Base-by-base conservation (phyloP, 1,284 basidiomycete species). In the Ceratobasidium sp. region DNA sequence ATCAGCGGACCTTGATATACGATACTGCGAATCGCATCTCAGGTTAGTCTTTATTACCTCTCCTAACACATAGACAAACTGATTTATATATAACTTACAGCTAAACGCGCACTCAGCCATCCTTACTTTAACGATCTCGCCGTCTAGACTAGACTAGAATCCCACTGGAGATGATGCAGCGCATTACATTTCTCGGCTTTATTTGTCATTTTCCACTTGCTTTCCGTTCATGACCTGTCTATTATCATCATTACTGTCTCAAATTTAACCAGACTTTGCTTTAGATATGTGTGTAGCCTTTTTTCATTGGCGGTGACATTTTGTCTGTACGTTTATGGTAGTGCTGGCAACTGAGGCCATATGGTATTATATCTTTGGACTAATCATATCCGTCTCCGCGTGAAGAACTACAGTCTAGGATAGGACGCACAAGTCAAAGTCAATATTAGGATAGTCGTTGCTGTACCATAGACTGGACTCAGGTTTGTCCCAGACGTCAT, bases 21-120 rank as follows among this genome's bases (percentile, higher is more conserved):
- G 97, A 99, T 83, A 96, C 96, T 0, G 92, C 96, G 44, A 94
- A 94, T 82, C 91, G 97, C 73, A 96, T 98, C 81, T 97, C 96
- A 71, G 94, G 94, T 94, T 79, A 79, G 88, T 79, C 22, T n/a
- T 48, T n/a, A 31, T 57, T 27, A 41, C 14, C 59, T 63, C 31
- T 22, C 65, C 64, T 50, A 36, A 45, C 22, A n/a, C 62, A 59
- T 48, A 31, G 50, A 27, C 22, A 31, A 11, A 27, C 29, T 57
- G 53, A 31, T 56, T 1, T 60, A 36, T 73, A 76, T 64, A 51
- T 53, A 45, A 1, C 27, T 24, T 74, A 1, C 76, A 93, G 95
- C 95, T 56, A 97, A 97, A 86, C 91, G 93, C 74, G 92, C 95
- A 6, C 86, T 97, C 44, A 82, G 86, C 65, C 95, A 96, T 81